phyloP scores from a whole-genome alignment of 768 basidiomycete species.

The Auricularia sp. region DNA sequence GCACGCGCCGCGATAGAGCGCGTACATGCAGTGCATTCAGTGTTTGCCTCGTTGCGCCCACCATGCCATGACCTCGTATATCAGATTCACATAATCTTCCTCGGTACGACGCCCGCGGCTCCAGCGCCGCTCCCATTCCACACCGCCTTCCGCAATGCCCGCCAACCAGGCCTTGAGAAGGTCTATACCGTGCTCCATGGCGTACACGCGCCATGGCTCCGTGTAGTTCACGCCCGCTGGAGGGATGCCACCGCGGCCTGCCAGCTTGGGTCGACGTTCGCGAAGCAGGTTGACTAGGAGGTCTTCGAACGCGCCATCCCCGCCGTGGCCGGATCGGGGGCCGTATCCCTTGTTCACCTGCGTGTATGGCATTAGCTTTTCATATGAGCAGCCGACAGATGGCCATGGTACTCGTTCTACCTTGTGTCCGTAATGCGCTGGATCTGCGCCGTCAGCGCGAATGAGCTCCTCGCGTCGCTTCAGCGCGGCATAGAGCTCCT shows the following conservation, averaged over 20 bases:
- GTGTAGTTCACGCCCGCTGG: background rate
- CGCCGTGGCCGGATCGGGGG: background rate
- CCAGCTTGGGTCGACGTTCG: background rate
- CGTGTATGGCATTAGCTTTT: too few species aligned
- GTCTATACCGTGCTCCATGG: background rate
- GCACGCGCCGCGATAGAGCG: background rate
- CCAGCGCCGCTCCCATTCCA: background rate
- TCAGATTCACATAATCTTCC: background rate
- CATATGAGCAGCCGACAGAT: too few species aligned
- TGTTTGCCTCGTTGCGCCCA: background rate
- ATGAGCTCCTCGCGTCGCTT: conserved; percentile 31
- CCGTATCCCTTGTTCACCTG: background rate
- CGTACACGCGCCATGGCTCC: background rate
- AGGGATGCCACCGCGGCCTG: background rate
- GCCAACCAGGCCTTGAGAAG: background rate
- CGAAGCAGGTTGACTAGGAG: background rate
- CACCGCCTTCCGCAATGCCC: background rate
- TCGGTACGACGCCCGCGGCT: background rate
- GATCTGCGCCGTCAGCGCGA: conserved; percentile 36
- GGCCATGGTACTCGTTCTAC: too few species aligned
- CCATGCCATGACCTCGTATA: background rate
- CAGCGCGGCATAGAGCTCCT: conserved; percentile 31
- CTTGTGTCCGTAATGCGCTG: conserved; percentile 38
- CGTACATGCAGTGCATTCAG: too few species aligned
- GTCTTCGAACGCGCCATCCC: background rate